These are phyloP conservation scores for Xylariaceae sp. DNA, from an alignment of 2,329 filamentous ascomycete genomes.

Conservation along the genomic window DNA sequence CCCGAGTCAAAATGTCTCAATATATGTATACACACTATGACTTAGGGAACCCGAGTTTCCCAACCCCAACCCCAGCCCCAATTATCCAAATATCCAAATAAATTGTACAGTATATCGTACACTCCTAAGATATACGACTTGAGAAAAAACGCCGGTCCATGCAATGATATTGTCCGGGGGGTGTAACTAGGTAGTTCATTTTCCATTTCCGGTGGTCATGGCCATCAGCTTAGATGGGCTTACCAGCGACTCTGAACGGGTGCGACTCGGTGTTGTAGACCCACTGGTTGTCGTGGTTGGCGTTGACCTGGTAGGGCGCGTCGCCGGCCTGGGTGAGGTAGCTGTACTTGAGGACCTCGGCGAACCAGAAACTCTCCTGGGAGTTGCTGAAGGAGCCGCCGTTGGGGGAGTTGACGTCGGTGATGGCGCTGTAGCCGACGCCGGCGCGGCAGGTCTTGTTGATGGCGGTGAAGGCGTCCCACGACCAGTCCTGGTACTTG, in stretches of 20 bases:
- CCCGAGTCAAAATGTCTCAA: too few species aligned
- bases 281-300: constrained; percentile 41
- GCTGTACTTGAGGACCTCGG: constrained; percentile 79
- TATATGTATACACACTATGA: too few species aligned
- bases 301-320: constrained; percentile 46
- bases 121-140: too few species aligned
- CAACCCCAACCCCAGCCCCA: too few species aligned
- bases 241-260: constrained; percentile 28
- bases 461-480: constrained; percentile 69
- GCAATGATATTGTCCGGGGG: not conserved
- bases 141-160: constrained; percentile 13
- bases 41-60: too few species aligned
- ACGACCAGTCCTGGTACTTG: constrained; percentile 79
- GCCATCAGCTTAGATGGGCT: constrained; percentile 20
- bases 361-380: constrained; percentile 85
- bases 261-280: constrained; percentile 47
- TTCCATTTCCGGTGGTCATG: not conserved
- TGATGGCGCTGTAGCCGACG: constrained; percentile 61
- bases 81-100: too few species aligned
- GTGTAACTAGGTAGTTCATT: too few species aligned
- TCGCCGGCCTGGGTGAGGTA: constrained; percentile 66
- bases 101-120: too few species aligned
- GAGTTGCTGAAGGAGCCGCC: constrained; percentile 62
- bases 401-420: constrained; percentile 56
- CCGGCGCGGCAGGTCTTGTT: constrained; percentile 56